Base-by-base conservation (phyloP, 768 basidiomycete genomes). In the Mycena olivaceomarginata region DNA sequence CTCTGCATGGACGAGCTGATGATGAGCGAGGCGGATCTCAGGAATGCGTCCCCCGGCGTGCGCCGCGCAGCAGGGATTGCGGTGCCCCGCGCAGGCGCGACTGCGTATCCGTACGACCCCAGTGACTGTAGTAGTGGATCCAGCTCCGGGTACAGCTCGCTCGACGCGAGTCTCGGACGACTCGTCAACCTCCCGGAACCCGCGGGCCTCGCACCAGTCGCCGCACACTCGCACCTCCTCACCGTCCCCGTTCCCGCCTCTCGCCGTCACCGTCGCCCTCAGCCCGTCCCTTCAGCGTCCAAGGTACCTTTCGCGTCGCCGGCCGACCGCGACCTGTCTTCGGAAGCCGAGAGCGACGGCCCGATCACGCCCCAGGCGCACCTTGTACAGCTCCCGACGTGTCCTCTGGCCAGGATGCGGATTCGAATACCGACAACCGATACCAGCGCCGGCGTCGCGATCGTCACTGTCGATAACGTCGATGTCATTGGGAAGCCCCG, bases 11-110 rank as follows among this genome's bases (percentile, higher is more conserved):
- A 18, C 1, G 43, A 37, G 16, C 56, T 76, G n/a, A 72, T 16
- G 41, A 77, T 77, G 70, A 43, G 20, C 9, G 70, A 68, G 6
- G 71, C 37, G 2, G 76, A 77, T 9, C 71, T 72, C 16, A 3
- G 11, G 66, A 45, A 39, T 9, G 76, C 75, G 13, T 56, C 70
- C 5, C 76, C 67, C 0, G 66, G 43, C 25, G 76, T 77, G 48
- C 70, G 67, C n/a, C 65, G 71, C 40, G 76, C 53, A 1, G 76
- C 76, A 20, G 70, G 60, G 18, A 15, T 25, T 6, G 15, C 40
- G 10, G 45, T 31, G 9, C 18, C 53, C 10, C 11, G 43, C 11
- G 43, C 43, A 15, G 53, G 18, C 2, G 31, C n/a, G 2, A n/a
- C 13, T 4, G 37, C n/a, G 1, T n/a, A 4, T n/a, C 37, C 25